A percentile compares a stretch with the other conserved stretches of the same genome.
phyloP scores from a whole-genome alignment of 202 grass and related monocot genomes.

The Setaria viridis region DNA sequence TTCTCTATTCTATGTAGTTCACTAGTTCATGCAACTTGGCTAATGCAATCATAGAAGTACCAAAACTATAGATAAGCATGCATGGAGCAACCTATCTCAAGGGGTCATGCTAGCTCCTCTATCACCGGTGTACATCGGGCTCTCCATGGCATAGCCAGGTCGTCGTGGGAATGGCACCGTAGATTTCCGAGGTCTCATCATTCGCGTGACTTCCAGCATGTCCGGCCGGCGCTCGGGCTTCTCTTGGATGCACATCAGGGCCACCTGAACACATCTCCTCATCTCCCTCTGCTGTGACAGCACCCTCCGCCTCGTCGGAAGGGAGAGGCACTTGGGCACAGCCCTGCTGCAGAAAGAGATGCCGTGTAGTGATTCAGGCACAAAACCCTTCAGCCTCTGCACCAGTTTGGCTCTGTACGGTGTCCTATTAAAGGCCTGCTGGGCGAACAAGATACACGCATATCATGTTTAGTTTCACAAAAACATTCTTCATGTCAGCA shows the following conservation, averaged over 20 bases:
- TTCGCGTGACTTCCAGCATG: background rate
- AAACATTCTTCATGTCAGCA: background rate
- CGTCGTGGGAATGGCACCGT: background rate
- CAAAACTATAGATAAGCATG: no score
- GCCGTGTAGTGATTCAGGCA: background rate
- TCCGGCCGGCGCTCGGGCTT: background rate
- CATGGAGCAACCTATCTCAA: background rate
- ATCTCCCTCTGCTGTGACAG: conserved; percentile 25
- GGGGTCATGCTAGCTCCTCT: background rate
- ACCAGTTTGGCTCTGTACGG: background rate
- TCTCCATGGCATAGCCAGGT: background rate
- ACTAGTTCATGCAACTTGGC: no score
- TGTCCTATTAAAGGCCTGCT: background rate
- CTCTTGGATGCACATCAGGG: conserved; percentile 32
- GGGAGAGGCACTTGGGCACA: conserved; percentile 11
- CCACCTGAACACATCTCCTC: background rate
- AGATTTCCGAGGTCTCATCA: background rate
- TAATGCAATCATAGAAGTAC: no score
- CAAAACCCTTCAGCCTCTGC: background rate
- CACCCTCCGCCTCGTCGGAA: background rate
- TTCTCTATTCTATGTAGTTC: no score
- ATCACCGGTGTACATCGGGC: background rate
- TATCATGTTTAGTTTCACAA: background rate
- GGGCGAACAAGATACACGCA: background rate
- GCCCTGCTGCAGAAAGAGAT: background rate